Conservation (phyloP, 805 yeast species). For the Sugiyamaella smithiae region DNA sequence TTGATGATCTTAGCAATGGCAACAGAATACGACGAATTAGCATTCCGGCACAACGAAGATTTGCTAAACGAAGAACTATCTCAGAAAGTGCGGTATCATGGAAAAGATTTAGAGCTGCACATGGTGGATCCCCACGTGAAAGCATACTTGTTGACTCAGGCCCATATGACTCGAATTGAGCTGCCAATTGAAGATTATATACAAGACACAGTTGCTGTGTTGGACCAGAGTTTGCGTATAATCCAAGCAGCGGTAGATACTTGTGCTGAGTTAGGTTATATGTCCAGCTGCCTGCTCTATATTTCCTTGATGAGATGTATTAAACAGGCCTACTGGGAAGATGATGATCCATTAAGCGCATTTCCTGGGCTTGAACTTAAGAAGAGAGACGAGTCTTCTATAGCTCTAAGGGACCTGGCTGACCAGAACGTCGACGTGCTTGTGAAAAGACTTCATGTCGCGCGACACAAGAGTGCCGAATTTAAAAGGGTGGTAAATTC, state of each 20-base stretch:
- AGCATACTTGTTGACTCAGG: slow-evolving; percentile 68
- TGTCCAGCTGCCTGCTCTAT: slow-evolving; percentile 57
- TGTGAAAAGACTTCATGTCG: slow-evolving; percentile 41
- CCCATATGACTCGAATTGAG: slow-evolving; percentile 66
- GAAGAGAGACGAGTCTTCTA: slow-evolving; percentile 20
- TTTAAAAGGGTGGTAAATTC: slow-evolving; percentile 53
- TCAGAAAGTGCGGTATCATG: slow-evolving; percentile 57
- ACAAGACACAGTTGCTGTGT: slow-evolving; percentile 88
- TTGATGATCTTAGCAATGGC: slow-evolving; percentile 61
- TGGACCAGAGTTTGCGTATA: slow-evolving; percentile 92
- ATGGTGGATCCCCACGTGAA: slow-evolving; percentile 90
- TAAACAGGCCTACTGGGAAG: slow-evolving; percentile 87
- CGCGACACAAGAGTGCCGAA: slow-evolving; percentile 41
- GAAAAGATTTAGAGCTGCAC: slow-evolving; percentile 38
- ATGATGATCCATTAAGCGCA: slow-evolving; percentile 61
- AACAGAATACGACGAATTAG: slow-evolving; percentile 79
- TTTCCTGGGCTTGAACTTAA: slow-evolving; percentile 45
- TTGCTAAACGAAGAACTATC: slow-evolving; percentile 82
- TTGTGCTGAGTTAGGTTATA: slow-evolving; percentile 77
- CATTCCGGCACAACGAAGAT: slow-evolving; percentile 91
- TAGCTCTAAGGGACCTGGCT: slow-evolving; percentile 17
- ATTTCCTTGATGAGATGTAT: slow-evolving; percentile 77
- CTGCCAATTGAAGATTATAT: slow-evolving; percentile 93
- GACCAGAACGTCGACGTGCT: neutral
- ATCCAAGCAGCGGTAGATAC: slow-evolving; percentile 90